A percentile compares a stretch with the other conserved stretches of the same genome.
phyloP scores from a whole-genome alignment of 2,329 filamentous ascomycete genomes.

The Ceratocystis colombiana region DNA sequence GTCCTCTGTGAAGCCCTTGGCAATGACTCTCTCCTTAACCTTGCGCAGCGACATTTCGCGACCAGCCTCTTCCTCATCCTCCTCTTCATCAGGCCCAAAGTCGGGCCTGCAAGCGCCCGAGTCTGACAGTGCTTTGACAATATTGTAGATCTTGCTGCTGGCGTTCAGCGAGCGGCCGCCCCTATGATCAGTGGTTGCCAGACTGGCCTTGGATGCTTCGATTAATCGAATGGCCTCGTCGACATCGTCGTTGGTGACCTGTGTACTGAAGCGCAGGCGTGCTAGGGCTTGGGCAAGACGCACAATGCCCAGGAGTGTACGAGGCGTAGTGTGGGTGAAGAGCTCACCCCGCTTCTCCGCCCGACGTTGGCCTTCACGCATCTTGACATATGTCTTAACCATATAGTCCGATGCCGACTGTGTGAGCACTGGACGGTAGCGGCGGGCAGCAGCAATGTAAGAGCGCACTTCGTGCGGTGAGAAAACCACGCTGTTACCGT shows the following conservation, averaged over 20 bases:
- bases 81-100: slow-evolving; percentile 60
- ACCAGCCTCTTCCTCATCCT: slow-evolving; percentile 44
- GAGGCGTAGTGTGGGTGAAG: slow-evolving; percentile 86
- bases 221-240: slow-evolving; percentile 87
- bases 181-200: slow-evolving; percentile 53
- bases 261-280: slow-evolving; percentile 74
- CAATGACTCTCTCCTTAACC: slow-evolving; percentile 82
- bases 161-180: slow-evolving; percentile 67
- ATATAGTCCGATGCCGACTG: slow-evolving; percentile 87
- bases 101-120: slow-evolving; percentile 74
- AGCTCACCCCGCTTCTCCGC: slow-evolving; percentile 86
- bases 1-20: slow-evolving; percentile 93
- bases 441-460: slow-evolving; percentile 86
- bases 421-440: slow-evolving; percentile 77
- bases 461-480: slow-evolving; percentile 87
- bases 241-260: slow-evolving; percentile 83
- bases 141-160: slow-evolving; percentile 85
- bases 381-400: slow-evolving; percentile 88
- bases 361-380: slow-evolving; percentile 83
- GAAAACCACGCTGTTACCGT: slow-evolving; percentile 51
- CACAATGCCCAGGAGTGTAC: slow-evolving; percentile 84
- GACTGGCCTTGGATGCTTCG: slow-evolving; percentile 84
- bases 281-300: slow-evolving; percentile 91
- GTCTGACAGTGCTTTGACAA: slow-evolving; percentile 80
- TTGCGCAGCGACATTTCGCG: slow-evolving; percentile 74